Percentiles rank a stretch among this genome's conserved stretches.
Evolutionary conservation across 768 basidiomycete genomes (phyloP).

Genomic region (Rhizopogon sp.): DNA sequence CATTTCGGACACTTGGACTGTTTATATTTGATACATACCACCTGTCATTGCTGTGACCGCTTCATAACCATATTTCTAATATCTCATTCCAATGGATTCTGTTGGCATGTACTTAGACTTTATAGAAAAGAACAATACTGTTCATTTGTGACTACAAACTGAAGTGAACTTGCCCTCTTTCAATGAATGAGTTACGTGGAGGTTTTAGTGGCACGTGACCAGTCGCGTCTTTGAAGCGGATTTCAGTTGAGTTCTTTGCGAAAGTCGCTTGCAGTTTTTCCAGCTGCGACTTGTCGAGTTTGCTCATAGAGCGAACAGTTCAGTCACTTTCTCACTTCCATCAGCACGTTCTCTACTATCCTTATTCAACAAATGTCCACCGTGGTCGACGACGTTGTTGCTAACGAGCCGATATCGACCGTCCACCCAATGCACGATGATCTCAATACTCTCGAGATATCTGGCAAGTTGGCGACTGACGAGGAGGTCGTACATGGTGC

Average conservation of each 20-base stretch:
- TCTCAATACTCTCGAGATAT: background rate
- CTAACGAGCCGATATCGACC: conserved; percentile 7
- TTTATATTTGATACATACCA: conserved; percentile 15
- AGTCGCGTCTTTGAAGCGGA: conserved; percentile 5
- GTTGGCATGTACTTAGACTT: background rate
- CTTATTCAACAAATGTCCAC: conserved; percentile 6
- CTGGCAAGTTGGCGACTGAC: background rate
- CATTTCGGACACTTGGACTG: conserved; percentile 6
- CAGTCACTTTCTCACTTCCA: background rate
- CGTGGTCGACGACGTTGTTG: background rate
- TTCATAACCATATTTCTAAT: background rate
- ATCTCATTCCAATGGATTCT: background rate
- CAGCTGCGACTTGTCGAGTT: conserved; percentile 1
- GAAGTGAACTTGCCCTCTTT: too few relatives aligned
- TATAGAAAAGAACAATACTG: background rate
- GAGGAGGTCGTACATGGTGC: background rate
- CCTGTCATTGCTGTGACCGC: conserved; percentile 3
- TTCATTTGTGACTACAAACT: background rate
- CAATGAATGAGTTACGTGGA: too few relatives aligned
- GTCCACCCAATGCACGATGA: background rate
- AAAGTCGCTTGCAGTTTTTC: conserved; percentile 3
- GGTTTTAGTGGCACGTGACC: background rate
- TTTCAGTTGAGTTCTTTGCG: background rate
- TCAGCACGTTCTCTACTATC: conserved; percentile 8
- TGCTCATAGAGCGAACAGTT: conserved; percentile 1